These are phyloP conservation scores for Dacryopinax spathularia DNA, from an alignment of 768 basidiomycete genomes.

Conservation along the genomic window DNA sequence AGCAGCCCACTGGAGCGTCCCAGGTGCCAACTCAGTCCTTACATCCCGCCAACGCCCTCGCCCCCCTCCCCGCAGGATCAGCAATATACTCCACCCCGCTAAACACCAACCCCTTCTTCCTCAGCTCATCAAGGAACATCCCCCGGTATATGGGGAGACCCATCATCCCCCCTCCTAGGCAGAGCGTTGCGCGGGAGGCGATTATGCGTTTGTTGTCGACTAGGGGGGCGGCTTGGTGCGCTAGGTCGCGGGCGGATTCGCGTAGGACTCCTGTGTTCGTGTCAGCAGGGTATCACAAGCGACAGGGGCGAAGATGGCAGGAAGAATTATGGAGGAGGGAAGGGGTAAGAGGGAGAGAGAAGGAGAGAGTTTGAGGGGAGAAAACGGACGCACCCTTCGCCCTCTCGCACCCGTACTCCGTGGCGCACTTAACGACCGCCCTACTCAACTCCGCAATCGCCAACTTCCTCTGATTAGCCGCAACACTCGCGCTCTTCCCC, in stretches of 20 bases:
- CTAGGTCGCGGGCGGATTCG: neutral
- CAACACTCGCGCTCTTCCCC: neutral
- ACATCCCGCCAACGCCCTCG: conserved; percentile 32
- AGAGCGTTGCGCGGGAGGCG: conserved; percentile 35
- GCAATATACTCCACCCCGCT: conserved; percentile 49
- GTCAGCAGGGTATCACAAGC: neutral
- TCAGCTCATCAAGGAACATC: conserved; percentile 41
- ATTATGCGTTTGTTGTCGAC: neutral
- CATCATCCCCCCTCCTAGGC: conserved; percentile 67
- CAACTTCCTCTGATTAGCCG: neutral
- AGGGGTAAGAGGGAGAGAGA: neutral
- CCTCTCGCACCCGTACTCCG: neutral
- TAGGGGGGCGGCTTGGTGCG: neutral
- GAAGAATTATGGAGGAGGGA: too few species aligned
- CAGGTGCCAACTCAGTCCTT: too few species aligned
- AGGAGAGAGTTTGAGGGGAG: neutral
- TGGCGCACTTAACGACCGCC: neutral
- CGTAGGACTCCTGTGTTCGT: neutral
- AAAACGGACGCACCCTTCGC: neutral
- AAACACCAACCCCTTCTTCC: conserved; percentile 46
- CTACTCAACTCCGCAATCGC: neutral
- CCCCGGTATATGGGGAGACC: conserved; percentile 47
- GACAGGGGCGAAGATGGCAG: too few species aligned
- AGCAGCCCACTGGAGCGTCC: too few species aligned
- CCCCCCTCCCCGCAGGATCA: conserved; percentile 55